Base-by-base conservation (phyloP, 192 early-diverging fungal species). In the Backusella circina region DNA sequence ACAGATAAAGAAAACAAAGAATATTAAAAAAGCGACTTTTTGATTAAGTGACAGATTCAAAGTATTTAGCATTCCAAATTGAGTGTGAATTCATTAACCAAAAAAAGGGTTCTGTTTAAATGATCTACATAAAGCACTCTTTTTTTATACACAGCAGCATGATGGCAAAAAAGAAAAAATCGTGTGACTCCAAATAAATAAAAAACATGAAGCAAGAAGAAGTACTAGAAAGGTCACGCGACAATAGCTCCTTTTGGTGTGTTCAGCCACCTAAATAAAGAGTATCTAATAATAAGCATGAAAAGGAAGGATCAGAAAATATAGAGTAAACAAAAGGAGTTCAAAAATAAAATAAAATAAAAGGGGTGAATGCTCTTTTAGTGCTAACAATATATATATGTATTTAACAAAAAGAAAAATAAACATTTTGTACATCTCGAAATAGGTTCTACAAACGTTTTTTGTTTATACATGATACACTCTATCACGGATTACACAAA, bases 261-360 rank as follows among this genome's bases (percentile, higher is more conserved):
- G 54, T 61, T 61, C 54, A 61, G 54, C 54, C 54, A 61, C 54
- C 54, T 61, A 61, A 47, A 61, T 61, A 26, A 61, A 61, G 54
- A 28, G 12, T 7, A 61, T 61, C 54, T 28, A 61, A 23, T 61
- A 61, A 28, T 28, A 61, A 61, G 54, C 54, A 61, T 61, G 21
- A 61, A 61, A 61, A 61, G 26, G 54, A 61, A 61, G 23, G 54
- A 28, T 61, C 54, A 61, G 54, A 61, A 57, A 61, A 12, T 61
- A 61, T 61, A 61, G 13, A 28, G 21, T 28, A 61, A 61, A 61
- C 54, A 61, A 61, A 61, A 26, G 54, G 54, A 61, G 54, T 61
- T 61, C 23, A 28, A 61, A 61, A 61, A 61, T 47, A 47, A 47
- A 47, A 47, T 47, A 47, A 61, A 28, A 57, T n/a, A 57, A 61